Evolutionary conservation across 768 basidiomycete genomes (phyloP).

Genomic region (Termitomyces bulborhizus): DNA sequence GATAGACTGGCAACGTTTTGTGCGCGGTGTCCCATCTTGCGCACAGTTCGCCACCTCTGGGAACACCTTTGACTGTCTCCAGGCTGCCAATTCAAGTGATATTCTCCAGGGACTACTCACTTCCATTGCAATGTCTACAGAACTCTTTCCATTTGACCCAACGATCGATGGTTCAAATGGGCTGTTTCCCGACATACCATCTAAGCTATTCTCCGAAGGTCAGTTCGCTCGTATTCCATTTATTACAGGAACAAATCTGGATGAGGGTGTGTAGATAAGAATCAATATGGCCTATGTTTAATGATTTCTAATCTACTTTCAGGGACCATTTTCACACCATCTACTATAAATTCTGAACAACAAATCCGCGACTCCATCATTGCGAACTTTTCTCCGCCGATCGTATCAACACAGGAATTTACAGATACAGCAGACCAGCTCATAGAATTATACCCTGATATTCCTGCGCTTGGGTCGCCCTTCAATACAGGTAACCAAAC

Average conservation of each 20-base stretch:
- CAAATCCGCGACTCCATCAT: conserved; percentile 15
- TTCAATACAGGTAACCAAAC: conserved; percentile 38
- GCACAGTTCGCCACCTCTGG: conserved; percentile 20
- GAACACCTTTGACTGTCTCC: conserved; percentile 25
- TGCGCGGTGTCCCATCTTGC: conserved; percentile 21
- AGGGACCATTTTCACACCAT: conserved; percentile 27
- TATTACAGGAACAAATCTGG: conserved; percentile 37
- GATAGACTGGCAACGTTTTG: conserved; percentile 23
- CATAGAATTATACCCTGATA: conserved; percentile 34
- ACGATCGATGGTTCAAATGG: conserved; percentile 35
- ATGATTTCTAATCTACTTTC: not conserved
- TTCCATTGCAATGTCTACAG: conserved; percentile 15
- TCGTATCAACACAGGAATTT: conserved; percentile 15
- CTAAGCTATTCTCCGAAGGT: conserved; percentile 23
- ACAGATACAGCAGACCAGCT: conserved; percentile 16
- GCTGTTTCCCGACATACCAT: conserved; percentile 31
- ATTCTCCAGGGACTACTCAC: conserved; percentile 22
- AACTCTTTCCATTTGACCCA: conserved; percentile 28
- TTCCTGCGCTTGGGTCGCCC: conserved; percentile 36
- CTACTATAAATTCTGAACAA: conserved; percentile 18
- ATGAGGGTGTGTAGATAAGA: conserved; percentile 30
- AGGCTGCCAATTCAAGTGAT: conserved; percentile 20
- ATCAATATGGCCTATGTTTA: not conserved
- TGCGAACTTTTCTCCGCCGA: conserved; percentile 20
- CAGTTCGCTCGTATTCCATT: conserved; percentile 34